phyloP scores from a whole-genome alignment of 2,329 filamentous ascomycete species.

The Nemania sp. region DNA sequence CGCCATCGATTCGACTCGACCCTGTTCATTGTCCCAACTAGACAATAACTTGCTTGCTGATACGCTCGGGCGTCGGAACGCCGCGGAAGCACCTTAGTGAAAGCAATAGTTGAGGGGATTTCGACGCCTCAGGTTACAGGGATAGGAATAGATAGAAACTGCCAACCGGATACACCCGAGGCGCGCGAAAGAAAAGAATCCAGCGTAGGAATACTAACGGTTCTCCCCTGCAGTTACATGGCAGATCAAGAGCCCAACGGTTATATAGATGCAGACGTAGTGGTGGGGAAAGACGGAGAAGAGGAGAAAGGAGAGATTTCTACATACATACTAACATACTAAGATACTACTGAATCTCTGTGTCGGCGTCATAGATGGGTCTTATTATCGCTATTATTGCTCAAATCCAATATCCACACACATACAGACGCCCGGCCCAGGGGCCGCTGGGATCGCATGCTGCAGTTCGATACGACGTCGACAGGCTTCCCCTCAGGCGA shows the following conservation, averaged over 20 bases:
- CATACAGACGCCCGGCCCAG: too few species aligned
- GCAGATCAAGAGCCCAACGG: conserved; percentile 18
- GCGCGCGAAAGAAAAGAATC: too few species aligned
- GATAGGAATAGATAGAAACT: too few species aligned
- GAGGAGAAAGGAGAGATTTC: too few species aligned
- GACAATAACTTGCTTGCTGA: not conserved
- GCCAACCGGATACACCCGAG: too few species aligned
- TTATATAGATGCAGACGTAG: conserved; percentile 17
- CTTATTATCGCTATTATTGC: not conserved
- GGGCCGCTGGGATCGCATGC: conserved; percentile 10
- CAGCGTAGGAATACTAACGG: too few species aligned
- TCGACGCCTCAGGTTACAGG: not conserved
- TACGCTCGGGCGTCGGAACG: not conserved
- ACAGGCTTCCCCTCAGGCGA: conserved; percentile 36
- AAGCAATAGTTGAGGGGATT: not conserved
- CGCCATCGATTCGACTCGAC: too few species aligned
- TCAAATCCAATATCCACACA: too few species aligned
- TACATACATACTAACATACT: too few species aligned
- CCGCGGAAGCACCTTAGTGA: not conserved
- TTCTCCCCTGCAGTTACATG: conserved; percentile 26
- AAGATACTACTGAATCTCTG: conserved; percentile 1
- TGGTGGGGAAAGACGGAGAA: not conserved
- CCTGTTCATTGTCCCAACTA: not conserved
- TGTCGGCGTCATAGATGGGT: conserved; percentile 4
- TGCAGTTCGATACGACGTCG: conserved; percentile 30